Base-by-base conservation (phyloP, 352 stramenopile species). In the Globisporangium nunn region DNA sequence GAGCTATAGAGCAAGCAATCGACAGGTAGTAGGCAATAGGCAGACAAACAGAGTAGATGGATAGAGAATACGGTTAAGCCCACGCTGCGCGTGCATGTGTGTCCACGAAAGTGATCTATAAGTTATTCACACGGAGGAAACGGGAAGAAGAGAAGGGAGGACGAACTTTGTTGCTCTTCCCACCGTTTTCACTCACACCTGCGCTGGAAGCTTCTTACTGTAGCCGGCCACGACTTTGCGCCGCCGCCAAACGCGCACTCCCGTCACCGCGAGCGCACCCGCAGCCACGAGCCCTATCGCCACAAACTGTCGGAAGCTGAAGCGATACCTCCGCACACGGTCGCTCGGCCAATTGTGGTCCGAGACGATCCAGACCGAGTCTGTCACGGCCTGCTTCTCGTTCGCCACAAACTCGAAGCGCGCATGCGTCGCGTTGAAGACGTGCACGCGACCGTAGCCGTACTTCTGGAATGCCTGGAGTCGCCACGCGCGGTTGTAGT, bases 321-420 rank as follows among this genome's bases (percentile, higher is more conserved):
- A 54, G 10, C 62, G 62, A 23, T 44, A 64, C 41, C 63, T 68
- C 12, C 68, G 71, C 28, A 69, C 59, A 18, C 65, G 68, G 17
- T 74, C 64, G 29, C 55, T 80, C 4, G 66, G 57, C 73, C 73
- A 83, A 39, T 72, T 61, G 53, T 83, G 73, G 47, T 73, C 67
- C 12, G 71, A 78, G 12, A 83, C 64, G 45, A 83, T 76, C 71
- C 73, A 83, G 18, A 64, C 39, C 6, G 54, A 23, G 23, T 66
- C 59, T 2, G 10, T 28, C 11, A 66, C 54, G 6, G 39, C 50
- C 29, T 50, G 37, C 3, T 44, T 31, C 6, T 58, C 54, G 50
- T 78, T 67, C 14, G 64, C 67, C 15, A 83, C 66, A 39, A 82
- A 84, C 56, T 87, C 76, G 39, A 84, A 75, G 29, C 72, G 74